Evolutionary conservation across 768 basidiomycete species (phyloP), one percentile per base, ranked within the genome.

Genomic region (Russula virescens): DNA sequence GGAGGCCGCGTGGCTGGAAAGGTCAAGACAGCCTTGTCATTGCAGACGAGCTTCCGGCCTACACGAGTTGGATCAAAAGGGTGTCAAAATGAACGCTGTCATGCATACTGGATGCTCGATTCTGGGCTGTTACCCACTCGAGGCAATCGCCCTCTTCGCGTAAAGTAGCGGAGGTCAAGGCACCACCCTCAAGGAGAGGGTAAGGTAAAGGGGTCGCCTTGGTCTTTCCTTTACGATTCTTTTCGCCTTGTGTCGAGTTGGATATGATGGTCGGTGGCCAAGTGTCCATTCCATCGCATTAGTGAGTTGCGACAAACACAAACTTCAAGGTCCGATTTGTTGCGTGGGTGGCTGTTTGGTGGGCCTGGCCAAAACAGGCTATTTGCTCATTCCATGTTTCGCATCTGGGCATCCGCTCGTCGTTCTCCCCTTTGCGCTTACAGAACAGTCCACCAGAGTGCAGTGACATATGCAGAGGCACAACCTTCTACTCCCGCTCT

Each of bases 1-100:
- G 74, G 72, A 54, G 80, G 68, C 46, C 81, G 78, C 18, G 84
- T 87, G 42, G 79, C 74, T 38, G 88, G 88, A 68, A 88, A 89
- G 18, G 87, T 75, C 28, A 77, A 73, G 5, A 76, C 68, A 11
- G 74, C 65, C 75, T 77, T 18, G 69, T 65, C 35, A 71, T 35
- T 47, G 5, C 47, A 72, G 19, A 68, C 57, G 66, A 77, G 71
- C 61, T 67, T 74, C 42, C 68, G 65, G 25, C 65, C 78, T 79
- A 59, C 21, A 59, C 18, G 16, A 53, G 31, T 3, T 48, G 11
- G 43, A 43, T 71, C 50, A 69, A 50, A 16, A 60, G 38, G 21
- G 46, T 16, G 43, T 25, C 46, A 31, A 23, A 47, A n/a, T 6
- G 10, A 45, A 26, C 21, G 14, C 9, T 26, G 19, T 43, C 21